Evolutionary conservation across 148 eudicot genomes (phyloP).

Genomic region (Camellia japonica): DNA sequence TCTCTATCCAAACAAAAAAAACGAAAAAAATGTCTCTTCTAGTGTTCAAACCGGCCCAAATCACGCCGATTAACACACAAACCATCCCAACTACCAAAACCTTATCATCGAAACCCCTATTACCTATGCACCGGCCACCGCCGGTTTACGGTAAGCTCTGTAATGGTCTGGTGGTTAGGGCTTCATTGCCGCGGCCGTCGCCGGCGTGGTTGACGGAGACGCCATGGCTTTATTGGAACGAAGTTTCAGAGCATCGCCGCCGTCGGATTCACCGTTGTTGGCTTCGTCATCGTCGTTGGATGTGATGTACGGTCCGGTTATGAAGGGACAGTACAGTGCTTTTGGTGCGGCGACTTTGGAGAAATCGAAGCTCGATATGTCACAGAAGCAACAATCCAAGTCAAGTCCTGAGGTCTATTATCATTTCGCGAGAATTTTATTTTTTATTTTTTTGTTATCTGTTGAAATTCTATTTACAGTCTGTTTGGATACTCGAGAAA

Average conservation of each 20-base stretch:
- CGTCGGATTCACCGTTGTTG: neutral
- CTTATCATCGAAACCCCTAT: conserved; percentile 28
- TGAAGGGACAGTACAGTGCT: conserved; percentile 66
- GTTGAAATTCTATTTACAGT: neutral
- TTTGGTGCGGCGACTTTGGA: conserved; percentile 66
- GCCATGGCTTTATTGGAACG: conserved; percentile 50
- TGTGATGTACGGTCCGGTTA: conserved; percentile 34
- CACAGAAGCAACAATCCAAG: conserved; percentile 47
- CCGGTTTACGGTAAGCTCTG: conserved; percentile 19
- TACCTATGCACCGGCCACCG: conserved; percentile 17
- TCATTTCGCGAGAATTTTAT: neutral
- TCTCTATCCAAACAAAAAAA: neutral
- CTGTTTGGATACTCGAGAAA: neutral
- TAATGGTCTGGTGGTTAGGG: conserved; percentile 26
- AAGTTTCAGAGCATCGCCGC: conserved; percentile 43
- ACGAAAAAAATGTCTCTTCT: conserved; percentile 46
- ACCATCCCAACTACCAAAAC: conserved; percentile 28
- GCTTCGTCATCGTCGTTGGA: conserved; percentile 31
- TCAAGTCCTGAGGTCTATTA: conserved; percentile 63
- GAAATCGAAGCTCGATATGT: conserved; percentile 63
- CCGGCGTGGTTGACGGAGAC: conserved; percentile 38
- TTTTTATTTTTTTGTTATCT: neutral
- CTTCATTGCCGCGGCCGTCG: conserved; percentile 19
- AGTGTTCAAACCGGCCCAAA: conserved; percentile 57
- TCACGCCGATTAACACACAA: conserved; percentile 61